A percentile compares a stretch with the other conserved stretches of the same genome.
Conservation (phyloP, 148 eudicot genomes). For the Vaccinium vitisidaea region DNA sequence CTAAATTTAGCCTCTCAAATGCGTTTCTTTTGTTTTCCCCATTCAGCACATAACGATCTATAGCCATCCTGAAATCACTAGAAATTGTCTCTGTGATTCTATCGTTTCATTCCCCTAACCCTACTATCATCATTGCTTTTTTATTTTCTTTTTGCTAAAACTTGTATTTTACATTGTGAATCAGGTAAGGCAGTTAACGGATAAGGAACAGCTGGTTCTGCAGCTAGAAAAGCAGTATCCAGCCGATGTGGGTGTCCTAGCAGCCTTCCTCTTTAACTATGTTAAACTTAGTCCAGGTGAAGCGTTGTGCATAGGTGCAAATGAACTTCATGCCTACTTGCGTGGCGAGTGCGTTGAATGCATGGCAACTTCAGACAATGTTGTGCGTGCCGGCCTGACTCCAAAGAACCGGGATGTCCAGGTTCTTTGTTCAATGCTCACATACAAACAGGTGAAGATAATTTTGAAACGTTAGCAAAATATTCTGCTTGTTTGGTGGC, state of each 20-base stretch:
- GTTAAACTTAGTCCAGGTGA: slow-evolving; percentile 84
- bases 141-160: background rate
- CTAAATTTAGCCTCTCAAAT: background rate
- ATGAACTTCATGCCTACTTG: slow-evolving; percentile 94
- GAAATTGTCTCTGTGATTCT: background rate
- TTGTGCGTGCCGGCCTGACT: slow-evolving; percentile 95
- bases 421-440: slow-evolving; percentile 87
- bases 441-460: slow-evolving; percentile 77
- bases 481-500: background rate
- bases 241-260: slow-evolving; percentile 79
- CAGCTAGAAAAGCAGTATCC: slow-evolving; percentile 80
- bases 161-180: background rate
- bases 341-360: slow-evolving; percentile 89
- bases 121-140: background rate
- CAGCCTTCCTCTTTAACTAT: slow-evolving; percentile 74
- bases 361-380: slow-evolving; percentile 99
- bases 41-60: background rate
- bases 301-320: slow-evolving; percentile 79
- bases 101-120: background rate
- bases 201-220: slow-evolving; percentile 69
- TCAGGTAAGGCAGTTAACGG: slow-evolving; percentile 57
- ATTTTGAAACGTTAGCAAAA: background rate
- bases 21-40: background rate
- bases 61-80: background rate
- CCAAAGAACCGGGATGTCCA: slow-evolving; percentile 75